Evolutionary conservation across 768 basidiomycete genomes (phyloP).

Genomic region (Auricularia sp.): DNA sequence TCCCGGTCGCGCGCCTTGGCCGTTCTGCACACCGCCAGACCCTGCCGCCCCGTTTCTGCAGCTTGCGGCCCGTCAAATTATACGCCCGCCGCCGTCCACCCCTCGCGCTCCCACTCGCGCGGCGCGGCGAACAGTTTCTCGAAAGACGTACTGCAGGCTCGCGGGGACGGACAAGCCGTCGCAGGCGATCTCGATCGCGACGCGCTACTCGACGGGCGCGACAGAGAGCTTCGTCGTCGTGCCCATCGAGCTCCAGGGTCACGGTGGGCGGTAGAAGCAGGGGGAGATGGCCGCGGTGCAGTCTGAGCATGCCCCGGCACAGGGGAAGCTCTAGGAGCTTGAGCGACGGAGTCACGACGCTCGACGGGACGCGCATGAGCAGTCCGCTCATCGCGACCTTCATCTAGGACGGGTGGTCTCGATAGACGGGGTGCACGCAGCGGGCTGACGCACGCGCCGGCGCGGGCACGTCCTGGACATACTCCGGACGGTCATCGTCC

Average conservation of each 20-base stretch:
- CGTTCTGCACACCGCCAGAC: slow-evolving; percentile 32
- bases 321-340: too few species aligned
- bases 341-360: too few species aligned
- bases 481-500: neutral
- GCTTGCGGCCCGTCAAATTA: slow-evolving; percentile 59
- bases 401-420: too few species aligned
- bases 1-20: slow-evolving; percentile 44
- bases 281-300: too few species aligned
- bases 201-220: slow-evolving; percentile 89
- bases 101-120: slow-evolving; percentile 4
- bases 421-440: too few species aligned
- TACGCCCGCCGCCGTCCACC: slow-evolving; percentile 24
- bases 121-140: slow-evolving; percentile 90
- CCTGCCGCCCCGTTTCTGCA: slow-evolving; percentile 83
- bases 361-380: too few species aligned
- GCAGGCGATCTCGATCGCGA: slow-evolving; percentile 75
- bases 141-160: slow-evolving; percentile 49
- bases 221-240: slow-evolving; percentile 92
- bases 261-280: too few species aligned
- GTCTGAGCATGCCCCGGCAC: too few species aligned
- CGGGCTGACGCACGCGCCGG: neutral
- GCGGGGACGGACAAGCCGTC: slow-evolving; percentile 79
- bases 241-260: slow-evolving; percentile 67
- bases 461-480: neutral
- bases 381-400: too few species aligned